Evolutionary conservation across 2,329 filamentous ascomycete genomes (phyloP), one percentile per base, ranked within the genome.

Genomic region (Juglanconis sp.): DNA sequence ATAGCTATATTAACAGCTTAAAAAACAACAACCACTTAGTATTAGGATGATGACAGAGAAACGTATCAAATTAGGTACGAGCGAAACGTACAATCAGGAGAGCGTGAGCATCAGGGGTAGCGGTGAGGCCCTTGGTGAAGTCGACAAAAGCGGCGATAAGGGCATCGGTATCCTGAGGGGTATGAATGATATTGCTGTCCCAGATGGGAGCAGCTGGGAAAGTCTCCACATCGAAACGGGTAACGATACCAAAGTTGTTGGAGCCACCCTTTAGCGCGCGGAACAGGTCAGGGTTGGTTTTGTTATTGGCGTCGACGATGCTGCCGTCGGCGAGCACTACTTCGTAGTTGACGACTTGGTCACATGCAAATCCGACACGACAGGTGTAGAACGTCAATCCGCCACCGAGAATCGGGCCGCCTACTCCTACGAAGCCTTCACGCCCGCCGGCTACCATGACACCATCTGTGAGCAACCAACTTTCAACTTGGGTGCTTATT

Each of bases 181-280:
- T 24, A 24, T 24, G 24, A 24, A 24, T 24, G 24, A 24, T 24
- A 24, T 24, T 24, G 24, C 24, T 2, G 24, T 24, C 24, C 24
- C 24, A 24, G 24, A 24, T 24, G 24, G 24, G 24, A 24, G 24
- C 24, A 24, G 59, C 63, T 3, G 53, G 48, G 10, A 69, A 57
- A 4, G 65, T 61, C 17, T 59, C 49, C 53, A 68, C 59, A 49
- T 62, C 61, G 60, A 67, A 64, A 2, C 52, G 53, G 9, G 74
- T 70, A 9, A 71, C 66, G 40, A 73, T 69, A 50, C 76, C 77
- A 50, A 77, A 78, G 65, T 80, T 81, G 64, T 70, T 74, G 31
- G 72, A 69, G 8, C 78, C 79, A 2, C 57, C 57, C 57, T 56
- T 56, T 5, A 60, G 15, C 4, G 24, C 57, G 24, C 34, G 10